phyloP scores from a whole-genome alignment of 768 basidiomycete genomes.

The Trametes punicea region DNA sequence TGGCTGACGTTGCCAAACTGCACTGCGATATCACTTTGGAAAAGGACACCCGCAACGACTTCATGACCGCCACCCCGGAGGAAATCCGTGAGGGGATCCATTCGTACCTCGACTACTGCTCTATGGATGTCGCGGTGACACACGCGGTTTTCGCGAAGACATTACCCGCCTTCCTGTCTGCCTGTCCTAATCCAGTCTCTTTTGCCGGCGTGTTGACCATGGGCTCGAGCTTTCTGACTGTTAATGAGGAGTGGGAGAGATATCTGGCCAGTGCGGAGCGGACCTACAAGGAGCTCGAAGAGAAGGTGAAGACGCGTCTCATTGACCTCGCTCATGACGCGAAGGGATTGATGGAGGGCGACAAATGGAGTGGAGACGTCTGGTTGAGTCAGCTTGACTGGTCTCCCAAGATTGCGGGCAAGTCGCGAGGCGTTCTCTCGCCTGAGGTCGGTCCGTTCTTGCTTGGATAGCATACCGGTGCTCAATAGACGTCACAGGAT shows the following conservation, averaged over 20 bases:
- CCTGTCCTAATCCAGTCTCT: conserved; percentile 89
- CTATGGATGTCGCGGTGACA: conserved; percentile 79
- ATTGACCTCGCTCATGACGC: conserved; percentile 64
- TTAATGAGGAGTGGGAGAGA: conserved; percentile 84
- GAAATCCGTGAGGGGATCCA: conserved; percentile 62
- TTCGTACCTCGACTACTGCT: conserved; percentile 82
- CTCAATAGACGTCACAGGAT: too few species aligned
- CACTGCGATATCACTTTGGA: conserved; percentile 81
- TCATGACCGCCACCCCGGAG: conserved; percentile 65
- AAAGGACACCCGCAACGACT: conserved; percentile 74
- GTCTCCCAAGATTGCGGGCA: conserved; percentile 79
- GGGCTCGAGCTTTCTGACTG: conserved; percentile 89
- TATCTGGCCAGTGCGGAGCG: conserved; percentile 79
- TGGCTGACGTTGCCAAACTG: conserved; percentile 86
- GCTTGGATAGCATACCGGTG: background rate
- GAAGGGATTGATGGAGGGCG: conserved; percentile 45
- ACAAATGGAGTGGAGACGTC: conserved; percentile 64
- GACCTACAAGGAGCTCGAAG: conserved; percentile 68
- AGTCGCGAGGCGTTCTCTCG: conserved; percentile 57
- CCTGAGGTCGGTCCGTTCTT: conserved; percentile 28
- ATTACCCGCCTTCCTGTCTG: conserved; percentile 75
- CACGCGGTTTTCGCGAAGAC: conserved; percentile 74
- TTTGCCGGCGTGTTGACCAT: conserved; percentile 90
- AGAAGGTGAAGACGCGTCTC: conserved; percentile 57
- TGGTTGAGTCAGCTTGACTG: conserved; percentile 94